These are phyloP conservation scores for Chondrus crispus DNA, from an alignment of 23 red algal genomes.

Conservation along the genomic window DNA sequence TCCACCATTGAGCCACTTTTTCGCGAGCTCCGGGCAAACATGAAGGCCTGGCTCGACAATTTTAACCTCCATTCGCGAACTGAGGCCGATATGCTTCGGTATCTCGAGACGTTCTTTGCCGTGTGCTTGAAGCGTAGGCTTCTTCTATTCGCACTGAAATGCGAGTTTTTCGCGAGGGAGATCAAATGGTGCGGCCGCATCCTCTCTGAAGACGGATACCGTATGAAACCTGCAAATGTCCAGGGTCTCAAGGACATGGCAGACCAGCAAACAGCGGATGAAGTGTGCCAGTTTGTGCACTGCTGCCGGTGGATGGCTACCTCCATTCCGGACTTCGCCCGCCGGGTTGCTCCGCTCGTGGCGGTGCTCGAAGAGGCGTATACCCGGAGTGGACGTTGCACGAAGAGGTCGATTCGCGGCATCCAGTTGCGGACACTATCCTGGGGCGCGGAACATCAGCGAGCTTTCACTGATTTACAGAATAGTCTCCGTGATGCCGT, in stretches of 20 bases:
- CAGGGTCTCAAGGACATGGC: not conserved
- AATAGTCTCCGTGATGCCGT: not conserved
- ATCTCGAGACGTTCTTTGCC: not conserved
- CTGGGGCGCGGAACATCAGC: not conserved
- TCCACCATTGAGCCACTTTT: not conserved
- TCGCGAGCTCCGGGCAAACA: not conserved
- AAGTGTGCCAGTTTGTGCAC: constrained; percentile 21
- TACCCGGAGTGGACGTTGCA: not conserved
- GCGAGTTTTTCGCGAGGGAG: not conserved
- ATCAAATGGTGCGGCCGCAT: not conserved
- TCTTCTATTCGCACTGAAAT: not conserved
- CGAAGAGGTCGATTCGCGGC: not conserved
- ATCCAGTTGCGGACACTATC: not conserved
- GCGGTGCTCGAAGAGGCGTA: not conserved
- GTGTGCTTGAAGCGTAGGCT: not conserved
- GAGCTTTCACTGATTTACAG: not conserved
- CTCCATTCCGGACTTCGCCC: not conserved
- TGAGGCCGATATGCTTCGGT: not conserved
- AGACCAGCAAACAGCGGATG: not conserved
- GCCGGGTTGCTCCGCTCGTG: not conserved
- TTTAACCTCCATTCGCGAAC: not conserved
- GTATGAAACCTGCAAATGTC: not conserved
- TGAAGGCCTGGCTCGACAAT: constrained; percentile 24
- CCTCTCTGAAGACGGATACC: not conserved
- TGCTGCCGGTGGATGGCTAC: constrained; percentile 25